These are phyloP conservation scores for Ophiocordyceps camponoti-saundersi DNA, from an alignment of 2,329 filamentous ascomycete species.

Conservation along the genomic window DNA sequence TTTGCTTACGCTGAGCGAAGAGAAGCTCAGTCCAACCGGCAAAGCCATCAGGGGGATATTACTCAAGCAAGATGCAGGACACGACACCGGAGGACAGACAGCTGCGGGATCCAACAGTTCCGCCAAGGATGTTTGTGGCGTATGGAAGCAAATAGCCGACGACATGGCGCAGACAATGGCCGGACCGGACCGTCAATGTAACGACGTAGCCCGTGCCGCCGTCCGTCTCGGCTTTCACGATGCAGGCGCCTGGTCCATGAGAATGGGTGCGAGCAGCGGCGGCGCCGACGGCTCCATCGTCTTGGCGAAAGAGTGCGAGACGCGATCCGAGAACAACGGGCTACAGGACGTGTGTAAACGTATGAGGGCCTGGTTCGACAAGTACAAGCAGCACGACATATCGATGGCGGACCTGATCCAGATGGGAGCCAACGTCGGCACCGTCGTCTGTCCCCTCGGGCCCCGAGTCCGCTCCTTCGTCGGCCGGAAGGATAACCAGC, in stretches of 20 bases:
- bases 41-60: constrained; percentile 17
- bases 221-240: constrained; percentile 28
- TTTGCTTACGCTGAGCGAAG: constrained; percentile 10
- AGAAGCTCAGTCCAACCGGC: constrained; percentile 13
- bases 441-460: constrained; percentile 22
- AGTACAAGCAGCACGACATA: constrained; percentile 22
- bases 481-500: constrained; percentile 26
- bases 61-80: not conserved
- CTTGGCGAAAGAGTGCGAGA: constrained; percentile 17
- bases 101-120: constrained; percentile 5
- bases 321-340: constrained; percentile 23
- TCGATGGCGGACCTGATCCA: constrained; percentile 35
- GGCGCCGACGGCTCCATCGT: constrained; percentile 27
- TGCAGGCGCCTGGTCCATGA: constrained; percentile 18
- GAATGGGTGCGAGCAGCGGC: constrained; percentile 16
- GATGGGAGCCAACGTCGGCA: constrained; percentile 28
- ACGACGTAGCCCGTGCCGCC: constrained; percentile 19
- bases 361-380: constrained; percentile 18
- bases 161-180: constrained; percentile 17
- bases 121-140: constrained; percentile 19
- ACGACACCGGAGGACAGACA: not conserved
- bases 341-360: constrained; percentile 22
- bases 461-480: constrained; percentile 30
- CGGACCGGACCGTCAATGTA: constrained; percentile 18
- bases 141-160: constrained; percentile 21